These are phyloP conservation scores for Gossypium sturtianum DNA, from an alignment of 345 rosid species.

Conservation along the genomic window DNA sequence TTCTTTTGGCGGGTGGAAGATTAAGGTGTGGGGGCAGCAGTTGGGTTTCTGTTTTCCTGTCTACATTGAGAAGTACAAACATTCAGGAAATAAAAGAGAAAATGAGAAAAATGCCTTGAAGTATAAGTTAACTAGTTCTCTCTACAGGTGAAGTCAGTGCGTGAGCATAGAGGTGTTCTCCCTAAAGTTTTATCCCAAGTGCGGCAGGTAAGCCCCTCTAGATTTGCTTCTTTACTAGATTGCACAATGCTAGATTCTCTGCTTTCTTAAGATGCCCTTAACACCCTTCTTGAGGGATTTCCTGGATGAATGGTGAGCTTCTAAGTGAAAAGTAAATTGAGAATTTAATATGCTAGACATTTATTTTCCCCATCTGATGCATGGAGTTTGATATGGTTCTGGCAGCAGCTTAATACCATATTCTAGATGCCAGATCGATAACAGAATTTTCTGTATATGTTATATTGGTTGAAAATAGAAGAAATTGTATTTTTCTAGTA, in stretches of 20 bases:
- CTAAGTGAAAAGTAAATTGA: not conserved
- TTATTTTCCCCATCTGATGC: not conserved
- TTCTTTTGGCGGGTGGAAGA: not conserved
- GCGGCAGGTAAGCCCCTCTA: constrained; percentile 54
- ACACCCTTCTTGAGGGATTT: not conserved
- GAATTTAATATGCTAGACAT: not conserved
- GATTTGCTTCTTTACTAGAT: constrained; percentile 8
- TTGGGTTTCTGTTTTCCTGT: not conserved
- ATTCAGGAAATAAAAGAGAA: constrained; percentile 1
- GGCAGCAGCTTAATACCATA: not conserved
- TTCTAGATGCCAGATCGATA: not conserved
- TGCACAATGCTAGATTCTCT: not conserved
- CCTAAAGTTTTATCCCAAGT: constrained; percentile 73
- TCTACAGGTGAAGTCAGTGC: constrained; percentile 57
- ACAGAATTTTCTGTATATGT: not conserved
- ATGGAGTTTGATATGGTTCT: not conserved
- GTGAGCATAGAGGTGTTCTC: constrained; percentile 73
- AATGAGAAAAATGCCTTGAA: not conserved
- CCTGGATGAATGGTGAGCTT: not conserved
- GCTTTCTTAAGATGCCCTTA: not conserved
- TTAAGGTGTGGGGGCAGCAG: not conserved
- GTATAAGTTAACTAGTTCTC: not conserved
- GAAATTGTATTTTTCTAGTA: not conserved
- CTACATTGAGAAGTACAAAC: not conserved
- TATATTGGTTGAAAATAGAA: not conserved